Conservation (phyloP, 2,329 filamentous ascomycete genomes). For the Nothophaeocryptopus gaeumannii region DNA sequence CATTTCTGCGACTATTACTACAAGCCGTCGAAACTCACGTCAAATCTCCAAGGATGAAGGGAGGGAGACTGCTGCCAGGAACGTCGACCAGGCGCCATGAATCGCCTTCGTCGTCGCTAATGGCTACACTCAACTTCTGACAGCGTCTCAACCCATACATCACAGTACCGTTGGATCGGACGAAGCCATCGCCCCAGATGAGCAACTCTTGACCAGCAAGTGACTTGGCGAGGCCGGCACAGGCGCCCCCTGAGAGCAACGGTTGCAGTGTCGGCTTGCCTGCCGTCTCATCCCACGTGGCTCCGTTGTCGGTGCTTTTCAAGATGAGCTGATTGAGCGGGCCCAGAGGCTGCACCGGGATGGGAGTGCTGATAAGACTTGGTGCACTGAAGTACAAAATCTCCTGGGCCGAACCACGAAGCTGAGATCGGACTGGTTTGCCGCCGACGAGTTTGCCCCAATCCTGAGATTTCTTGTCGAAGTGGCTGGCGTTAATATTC, state of each 20-base stretch:
- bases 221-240: background rate
- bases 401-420: background rate
- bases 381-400: slow-evolving; percentile 3
- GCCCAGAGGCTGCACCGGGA: slow-evolving; percentile 4
- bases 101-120: too few relatives aligned
- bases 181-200: slow-evolving; percentile 9
- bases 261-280: slow-evolving; percentile 3
- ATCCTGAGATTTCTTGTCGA: too few relatives aligned
- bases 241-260: slow-evolving; percentile 2
- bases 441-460: slow-evolving; percentile 4
- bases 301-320: slow-evolving; percentile 3
- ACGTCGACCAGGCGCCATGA: too few relatives aligned
- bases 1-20: too few relatives aligned
- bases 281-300: background rate
- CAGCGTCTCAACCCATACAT: slow-evolving; percentile 6
- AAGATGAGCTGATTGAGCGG: slow-evolving; percentile 3
- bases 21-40: too few relatives aligned
- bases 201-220: slow-evolving; percentile 3
- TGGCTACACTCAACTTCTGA: too few relatives aligned
- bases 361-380: slow-evolving; percentile 7
- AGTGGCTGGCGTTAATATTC: too few relatives aligned
- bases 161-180: slow-evolving; percentile 1
- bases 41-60: slow-evolving; percentile 5
- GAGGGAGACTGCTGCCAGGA: too few relatives aligned
- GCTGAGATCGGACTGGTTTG: slow-evolving; percentile 1